Conservation (phyloP, 2,329 filamentous ascomycete species). For the Xylaria hypoxylon region DNA sequence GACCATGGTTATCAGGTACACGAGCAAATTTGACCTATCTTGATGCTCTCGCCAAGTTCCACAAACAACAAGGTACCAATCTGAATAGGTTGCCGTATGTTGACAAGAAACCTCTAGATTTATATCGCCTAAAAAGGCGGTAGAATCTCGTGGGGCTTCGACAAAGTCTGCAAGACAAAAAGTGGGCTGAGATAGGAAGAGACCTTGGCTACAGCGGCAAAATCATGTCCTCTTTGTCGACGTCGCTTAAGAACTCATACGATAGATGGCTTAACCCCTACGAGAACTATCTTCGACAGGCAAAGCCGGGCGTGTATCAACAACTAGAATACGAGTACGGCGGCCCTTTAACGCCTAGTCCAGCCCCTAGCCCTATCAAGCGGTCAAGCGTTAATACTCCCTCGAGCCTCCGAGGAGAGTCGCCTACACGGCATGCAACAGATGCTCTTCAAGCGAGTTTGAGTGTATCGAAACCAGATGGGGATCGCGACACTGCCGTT, state of each 20-base stretch:
- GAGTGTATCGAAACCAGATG: slow-evolving; percentile 59
- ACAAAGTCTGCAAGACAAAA: slow-evolving; percentile 95
- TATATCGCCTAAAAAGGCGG: slow-evolving; percentile 98
- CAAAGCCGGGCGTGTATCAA: slow-evolving; percentile 96
- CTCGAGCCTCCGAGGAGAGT: slow-evolving; percentile 70
- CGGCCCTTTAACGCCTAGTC: slow-evolving; percentile 85
- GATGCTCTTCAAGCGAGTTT: slow-evolving; percentile 64
- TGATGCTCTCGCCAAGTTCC: slow-evolving; percentile 93
- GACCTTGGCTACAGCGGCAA: slow-evolving; percentile 98
- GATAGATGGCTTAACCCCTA: slow-evolving; percentile 97
- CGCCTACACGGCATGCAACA: slow-evolving; percentile 71
- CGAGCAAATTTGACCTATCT: slow-evolving; percentile 96
- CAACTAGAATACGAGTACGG: slow-evolving; percentile 94
- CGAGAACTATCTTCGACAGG: slow-evolving; percentile 90
- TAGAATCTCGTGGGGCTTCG: slow-evolving; percentile 96
- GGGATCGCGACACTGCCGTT: slow-evolving; percentile 62
- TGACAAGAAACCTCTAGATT: slow-evolving; percentile 94
- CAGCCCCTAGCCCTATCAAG: slow-evolving; percentile 76
- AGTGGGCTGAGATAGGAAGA: slow-evolving; percentile 98
- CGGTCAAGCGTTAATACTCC: slow-evolving; percentile 71
- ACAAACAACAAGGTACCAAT: slow-evolving; percentile 95
- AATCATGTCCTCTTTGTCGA: slow-evolving; percentile 99
- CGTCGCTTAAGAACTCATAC: slow-evolving; percentile 97
- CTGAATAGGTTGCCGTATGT: slow-evolving; percentile 95
- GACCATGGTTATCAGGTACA: slow-evolving; percentile 69